Evolutionary conservation across 305 asterid species (phyloP), one percentile per base, ranked within the genome.

Genomic region (Rubia tinctorum): DNA sequence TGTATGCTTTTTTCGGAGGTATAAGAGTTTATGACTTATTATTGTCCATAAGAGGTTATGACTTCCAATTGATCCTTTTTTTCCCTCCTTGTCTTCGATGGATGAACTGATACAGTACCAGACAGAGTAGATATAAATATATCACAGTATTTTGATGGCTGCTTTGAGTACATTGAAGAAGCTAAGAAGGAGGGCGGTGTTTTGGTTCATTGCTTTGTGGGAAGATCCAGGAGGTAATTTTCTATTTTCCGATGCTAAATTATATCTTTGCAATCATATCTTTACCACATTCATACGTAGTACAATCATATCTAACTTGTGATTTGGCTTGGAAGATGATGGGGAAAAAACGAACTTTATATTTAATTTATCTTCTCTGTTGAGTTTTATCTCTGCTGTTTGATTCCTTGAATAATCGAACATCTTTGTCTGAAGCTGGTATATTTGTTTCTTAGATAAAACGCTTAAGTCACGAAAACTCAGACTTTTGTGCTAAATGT

Each of bases 121-220:
- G 97, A 94, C 80, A 88, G 84, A 78, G 85, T 53, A 80, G 86
- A 82, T 67, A 84, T 69, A 58, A 73, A 58, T 20, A 80, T 94
- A 58, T 81, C 89, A n/a, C 83, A 70, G 73, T 84, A 68, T 82
- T 88, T 93, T 73, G 82, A 88, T 4, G 97, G 89, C 75, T 90
- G 95, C 84, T 90, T 91, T 60, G 76, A 82, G 14, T 93, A 87
- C 85, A 91, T 93, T 40, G 96, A 91, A 39, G 96, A 84, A 84
- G 96, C 95, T 69, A 88, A 85, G 84, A 70, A 73, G 60, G 47
- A 53, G 22, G 92, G 91, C 23, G 83, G 90, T 8, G 90, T 88
- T 25, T 80, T 94, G 75, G 95, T 91, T 73, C 97, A 94, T 81
- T 94, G 97, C 86, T 84, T 82, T 77, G 89, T 82, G 49, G 97